Percentiles rank a stretch among this genome's conserved stretches.
These are phyloP conservation scores for Hyaloscypha finlandica DNA, from an alignment of 495 filamentous ascomycete genomes.

Conservation along the genomic window DNA sequence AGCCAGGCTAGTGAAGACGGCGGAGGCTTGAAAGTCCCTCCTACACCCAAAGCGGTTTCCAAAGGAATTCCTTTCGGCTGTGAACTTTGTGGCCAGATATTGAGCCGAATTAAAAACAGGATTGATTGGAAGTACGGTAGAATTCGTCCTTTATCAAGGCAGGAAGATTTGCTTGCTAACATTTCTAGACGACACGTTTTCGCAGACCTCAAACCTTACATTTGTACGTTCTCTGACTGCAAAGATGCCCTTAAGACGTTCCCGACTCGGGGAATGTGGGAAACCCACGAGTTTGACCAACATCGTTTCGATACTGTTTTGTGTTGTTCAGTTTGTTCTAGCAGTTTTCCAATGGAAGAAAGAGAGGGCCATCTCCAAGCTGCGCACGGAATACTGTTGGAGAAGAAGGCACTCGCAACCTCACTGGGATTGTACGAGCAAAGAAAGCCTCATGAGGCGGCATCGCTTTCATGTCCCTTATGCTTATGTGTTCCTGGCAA, in stretches of 20 bases:
- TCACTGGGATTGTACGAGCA: conserved; percentile 7
- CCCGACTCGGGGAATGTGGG: conserved; percentile 31
- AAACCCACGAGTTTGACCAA: conserved; percentile 35
- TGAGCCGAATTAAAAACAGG: conserved; percentile 16
- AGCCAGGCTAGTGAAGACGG: conserved; percentile 7
- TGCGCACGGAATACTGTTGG: conserved; percentile 1
- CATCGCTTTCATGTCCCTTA: conserved; percentile 21
- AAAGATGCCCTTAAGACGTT: conserved; percentile 31
- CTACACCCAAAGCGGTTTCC: conserved; percentile 14
- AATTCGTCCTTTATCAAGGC: not conserved
- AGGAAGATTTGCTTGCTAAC: conserved; percentile 8
- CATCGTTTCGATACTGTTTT: conserved; percentile 28
- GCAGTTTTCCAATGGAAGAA: not conserved
- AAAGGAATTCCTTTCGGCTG: conserved; percentile 16
- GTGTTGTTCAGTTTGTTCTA: conserved; percentile 10
- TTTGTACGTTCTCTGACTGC: conserved; percentile 37
- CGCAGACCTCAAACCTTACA: conserved; percentile 38
- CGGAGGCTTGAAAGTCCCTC: conserved; percentile 6
- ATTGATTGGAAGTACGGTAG: conserved; percentile 26
- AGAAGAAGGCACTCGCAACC: not conserved
- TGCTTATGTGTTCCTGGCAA: conserved; percentile 14
- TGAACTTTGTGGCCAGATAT: conserved; percentile 12
- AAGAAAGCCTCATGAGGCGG: conserved; percentile 2
- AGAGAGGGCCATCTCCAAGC: conserved; percentile 9
- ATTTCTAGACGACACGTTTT: conserved; percentile 36